Evolutionary conservation across 2,329 filamentous ascomycete species (phyloP).

Genomic region (Aspergillus novofumigatus): DNA sequence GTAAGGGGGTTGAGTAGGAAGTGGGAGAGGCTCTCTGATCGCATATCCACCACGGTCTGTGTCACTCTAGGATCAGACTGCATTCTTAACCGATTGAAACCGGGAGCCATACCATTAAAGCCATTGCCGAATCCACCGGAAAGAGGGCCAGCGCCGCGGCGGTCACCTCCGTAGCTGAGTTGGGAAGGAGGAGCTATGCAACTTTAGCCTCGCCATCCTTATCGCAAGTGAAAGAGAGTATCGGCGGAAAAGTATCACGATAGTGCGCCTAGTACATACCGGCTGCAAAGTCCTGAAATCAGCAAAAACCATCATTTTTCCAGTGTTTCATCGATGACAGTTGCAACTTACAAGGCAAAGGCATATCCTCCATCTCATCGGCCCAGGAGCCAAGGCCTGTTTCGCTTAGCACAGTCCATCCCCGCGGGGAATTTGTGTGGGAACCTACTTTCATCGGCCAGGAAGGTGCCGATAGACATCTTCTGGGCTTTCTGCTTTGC

Average conservation of each 20-base stretch:
- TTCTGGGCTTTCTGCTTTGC: slow-evolving; percentile 93
- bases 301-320: slow-evolving; percentile 14
- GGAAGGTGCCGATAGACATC: slow-evolving; percentile 96
- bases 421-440: slow-evolving; percentile 8
- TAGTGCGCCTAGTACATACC: slow-evolving; percentile 22
- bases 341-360: slow-evolving; percentile 62
- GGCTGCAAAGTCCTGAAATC: slow-evolving; percentile 19
- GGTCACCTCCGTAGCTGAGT: slow-evolving; percentile 47
- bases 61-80: slow-evolving; percentile 14
- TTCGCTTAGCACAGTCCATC: slow-evolving; percentile 25
- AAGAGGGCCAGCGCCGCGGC: slow-evolving; percentile 44
- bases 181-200: slow-evolving; percentile 37
- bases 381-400: slow-evolving; percentile 87
- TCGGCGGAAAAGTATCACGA: slow-evolving; percentile 1
- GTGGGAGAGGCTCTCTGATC: slow-evolving; percentile 66
- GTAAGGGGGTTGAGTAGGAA: slow-evolving; percentile 88
- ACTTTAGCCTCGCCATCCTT: slow-evolving; percentile 14
- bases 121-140: slow-evolving; percentile 34
- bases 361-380: slow-evolving; percentile 92
- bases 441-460: slow-evolving; percentile 80
- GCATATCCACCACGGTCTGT: slow-evolving; percentile 40
- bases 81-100: slow-evolving; percentile 1
- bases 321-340: neutral
- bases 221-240: neutral
- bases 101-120: slow-evolving; percentile 29